Percentiles rank a stretch among this genome's conserved stretches.
Evolutionary conservation across 1,139 yeast genomes (phyloP).

Genomic region (Casaregolazyma suthepensis): DNA sequence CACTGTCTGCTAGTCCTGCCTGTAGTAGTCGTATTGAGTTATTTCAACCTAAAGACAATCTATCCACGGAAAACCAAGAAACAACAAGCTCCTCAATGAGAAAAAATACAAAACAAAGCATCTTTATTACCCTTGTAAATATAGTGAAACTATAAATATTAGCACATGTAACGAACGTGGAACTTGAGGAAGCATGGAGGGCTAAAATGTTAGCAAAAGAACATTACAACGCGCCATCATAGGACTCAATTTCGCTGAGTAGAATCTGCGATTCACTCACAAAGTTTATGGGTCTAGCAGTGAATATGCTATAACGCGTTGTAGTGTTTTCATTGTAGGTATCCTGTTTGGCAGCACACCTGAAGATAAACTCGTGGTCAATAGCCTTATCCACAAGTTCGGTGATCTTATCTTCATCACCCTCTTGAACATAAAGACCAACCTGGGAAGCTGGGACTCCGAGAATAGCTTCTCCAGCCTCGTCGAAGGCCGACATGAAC

Average conservation of each 20-base stretch:
- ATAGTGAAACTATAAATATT: background rate
- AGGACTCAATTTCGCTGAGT: conserved; percentile 38
- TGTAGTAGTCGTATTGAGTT: no score
- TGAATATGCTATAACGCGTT: conserved; percentile 65
- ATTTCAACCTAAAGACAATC: no score
- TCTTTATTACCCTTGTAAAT: background rate
- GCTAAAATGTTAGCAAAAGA: background rate
- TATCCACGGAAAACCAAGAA: no score
- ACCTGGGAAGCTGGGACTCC: conserved; percentile 69
- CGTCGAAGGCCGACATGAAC: conserved; percentile 86
- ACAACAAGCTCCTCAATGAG: no score
- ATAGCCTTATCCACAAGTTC: conserved; percentile 47
- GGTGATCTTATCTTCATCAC: conserved; percentile 41
- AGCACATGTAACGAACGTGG: background rate
- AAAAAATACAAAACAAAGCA: background rate
- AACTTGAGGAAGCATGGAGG: background rate
- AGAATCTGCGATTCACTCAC: conserved; percentile 58
- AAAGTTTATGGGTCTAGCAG: conserved; percentile 52
- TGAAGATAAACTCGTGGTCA: conserved; percentile 65
- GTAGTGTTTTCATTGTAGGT: conserved; percentile 63
- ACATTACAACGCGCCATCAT: background rate
- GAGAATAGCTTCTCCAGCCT: conserved; percentile 63
- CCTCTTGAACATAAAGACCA: conserved; percentile 43
- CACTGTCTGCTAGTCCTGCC: no score
- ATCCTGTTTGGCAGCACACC: conserved; percentile 79